Percentiles rank a stretch among this genome's conserved stretches.
Conservation (phyloP, 495 filamentous ascomycete species). For the Podospora pseudoanserina region DNA sequence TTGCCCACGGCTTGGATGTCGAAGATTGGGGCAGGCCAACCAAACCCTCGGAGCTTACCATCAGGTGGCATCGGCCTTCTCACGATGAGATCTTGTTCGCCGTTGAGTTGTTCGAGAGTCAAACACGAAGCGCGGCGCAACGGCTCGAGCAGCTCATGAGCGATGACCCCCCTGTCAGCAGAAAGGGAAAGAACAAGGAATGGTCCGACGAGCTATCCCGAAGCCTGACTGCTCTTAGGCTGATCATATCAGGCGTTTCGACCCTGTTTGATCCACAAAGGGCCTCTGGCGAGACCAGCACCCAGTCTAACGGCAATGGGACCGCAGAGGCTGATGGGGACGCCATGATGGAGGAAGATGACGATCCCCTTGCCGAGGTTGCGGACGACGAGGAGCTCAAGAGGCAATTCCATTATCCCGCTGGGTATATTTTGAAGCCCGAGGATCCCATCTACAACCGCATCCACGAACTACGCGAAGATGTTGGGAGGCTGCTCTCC, state of each 20-base stretch:
- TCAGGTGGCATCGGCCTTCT: slow-evolving; percentile 87
- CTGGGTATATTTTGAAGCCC: slow-evolving; percentile 74
- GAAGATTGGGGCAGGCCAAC: slow-evolving; percentile 75
- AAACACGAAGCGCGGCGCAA: slow-evolving; percentile 54
- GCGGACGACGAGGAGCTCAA: slow-evolving; percentile 80
- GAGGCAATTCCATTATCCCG: slow-evolving; percentile 77
- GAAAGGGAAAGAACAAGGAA: slow-evolving; percentile 92
- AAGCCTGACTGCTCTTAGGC: slow-evolving; percentile 77
- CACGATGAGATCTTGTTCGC: slow-evolving; percentile 81
- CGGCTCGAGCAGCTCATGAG: slow-evolving; percentile 71
- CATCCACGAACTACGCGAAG: slow-evolving; percentile 76
- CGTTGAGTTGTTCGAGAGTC: slow-evolving; percentile 77
- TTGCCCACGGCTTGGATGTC: slow-evolving; percentile 51
- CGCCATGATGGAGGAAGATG: slow-evolving; percentile 52
- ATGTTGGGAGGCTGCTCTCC: slow-evolving; percentile 75
- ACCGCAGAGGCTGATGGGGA: slow-evolving; percentile 44
- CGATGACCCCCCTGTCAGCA: slow-evolving; percentile 77
- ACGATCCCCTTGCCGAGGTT: slow-evolving; percentile 61
- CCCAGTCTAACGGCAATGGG: slow-evolving; percentile 35
- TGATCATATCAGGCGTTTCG: slow-evolving; percentile 83
- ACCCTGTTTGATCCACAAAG: slow-evolving; percentile 79
- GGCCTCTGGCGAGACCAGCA: slow-evolving; percentile 49
- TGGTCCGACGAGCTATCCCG: slow-evolving; percentile 96
- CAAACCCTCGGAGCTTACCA: slow-evolving; percentile 67
- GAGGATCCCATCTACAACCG: slow-evolving; percentile 59